A percentile compares a stretch with the other conserved stretches of the same genome.
Evolutionary conservation across 2,329 filamentous ascomycete genomes (phyloP).

Genomic region (Sporothrix protearum): DNA sequence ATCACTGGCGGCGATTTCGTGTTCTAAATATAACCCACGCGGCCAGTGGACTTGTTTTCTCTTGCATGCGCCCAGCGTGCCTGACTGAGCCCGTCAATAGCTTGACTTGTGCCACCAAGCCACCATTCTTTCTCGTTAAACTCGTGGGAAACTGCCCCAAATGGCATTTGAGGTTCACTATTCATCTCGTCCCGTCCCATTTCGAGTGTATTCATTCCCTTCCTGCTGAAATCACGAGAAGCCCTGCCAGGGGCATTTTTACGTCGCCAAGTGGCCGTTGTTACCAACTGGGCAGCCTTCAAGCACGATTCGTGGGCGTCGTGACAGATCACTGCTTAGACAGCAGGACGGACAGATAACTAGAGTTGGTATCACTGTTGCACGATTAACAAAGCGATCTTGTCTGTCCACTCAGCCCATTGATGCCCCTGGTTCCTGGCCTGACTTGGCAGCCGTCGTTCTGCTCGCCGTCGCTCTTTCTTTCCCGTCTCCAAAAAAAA

Average conservation of each 20-base stretch:
- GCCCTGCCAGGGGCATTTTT: no score
- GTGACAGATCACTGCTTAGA: not conserved
- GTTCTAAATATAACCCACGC: conserved; percentile 19
- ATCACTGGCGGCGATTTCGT: conserved; percentile 2
- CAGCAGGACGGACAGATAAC: not conserved
- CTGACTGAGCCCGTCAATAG: not conserved
- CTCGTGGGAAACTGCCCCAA: not conserved
- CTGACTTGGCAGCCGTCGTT: not conserved
- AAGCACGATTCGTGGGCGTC: not conserved
- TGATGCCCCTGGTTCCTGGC: not conserved
- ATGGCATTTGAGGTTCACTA: no score
- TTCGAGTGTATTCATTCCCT: no score
- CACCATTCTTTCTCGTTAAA: not conserved
- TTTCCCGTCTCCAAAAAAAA: not conserved
- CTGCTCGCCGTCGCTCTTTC: not conserved
- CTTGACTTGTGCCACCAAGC: not conserved
- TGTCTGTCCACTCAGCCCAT: not conserved
- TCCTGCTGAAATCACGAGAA: no score
- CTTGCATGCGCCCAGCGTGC: not conserved
- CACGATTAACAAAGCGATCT: not conserved
- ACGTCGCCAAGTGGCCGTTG: no score
- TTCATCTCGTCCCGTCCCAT: no score
- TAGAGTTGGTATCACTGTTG: not conserved
- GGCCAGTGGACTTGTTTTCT: not conserved
- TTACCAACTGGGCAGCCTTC: no score